phyloP scores from a whole-genome alignment of 2,329 filamentous ascomycete species.

The Colletotrichum sp. region DNA sequence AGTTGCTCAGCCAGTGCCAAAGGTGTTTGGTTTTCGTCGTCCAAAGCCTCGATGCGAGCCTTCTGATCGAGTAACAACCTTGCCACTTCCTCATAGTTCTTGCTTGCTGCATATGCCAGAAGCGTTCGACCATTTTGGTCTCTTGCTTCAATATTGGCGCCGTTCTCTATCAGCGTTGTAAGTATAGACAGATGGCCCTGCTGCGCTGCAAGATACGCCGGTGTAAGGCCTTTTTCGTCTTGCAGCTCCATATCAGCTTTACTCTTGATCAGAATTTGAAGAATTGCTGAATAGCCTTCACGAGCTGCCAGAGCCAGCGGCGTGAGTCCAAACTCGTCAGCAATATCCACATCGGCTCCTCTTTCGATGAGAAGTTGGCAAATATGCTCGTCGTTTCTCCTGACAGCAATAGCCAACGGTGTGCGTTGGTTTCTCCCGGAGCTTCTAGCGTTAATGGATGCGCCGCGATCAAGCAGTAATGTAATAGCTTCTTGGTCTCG shows the following conservation, averaged over 20 bases:
- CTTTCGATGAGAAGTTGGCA: neutral
- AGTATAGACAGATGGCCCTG: neutral
- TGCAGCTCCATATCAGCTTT: neutral
- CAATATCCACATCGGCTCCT: neutral
- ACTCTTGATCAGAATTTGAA: neutral
- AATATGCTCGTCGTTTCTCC: rapidly evolving
- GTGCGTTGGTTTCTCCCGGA: neutral
- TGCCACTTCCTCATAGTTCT: too few species aligned
- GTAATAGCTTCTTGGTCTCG: neutral
- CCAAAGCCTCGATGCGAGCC: too few species aligned
- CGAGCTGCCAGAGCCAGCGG: neutral
- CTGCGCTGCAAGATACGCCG: neutral
- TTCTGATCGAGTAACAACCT: too few species aligned
- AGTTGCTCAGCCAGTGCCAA: neutral
- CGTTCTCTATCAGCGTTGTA: neutral
- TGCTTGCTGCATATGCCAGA: neutral
- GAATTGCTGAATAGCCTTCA: neutral
- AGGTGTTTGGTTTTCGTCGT: neutral
- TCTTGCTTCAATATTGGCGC: neutral
- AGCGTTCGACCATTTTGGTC: neutral
- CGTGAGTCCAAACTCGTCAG: neutral
- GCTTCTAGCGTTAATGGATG: neutral
- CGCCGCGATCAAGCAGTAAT: neutral
- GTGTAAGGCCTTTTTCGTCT: neutral
- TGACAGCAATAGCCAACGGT: neutral